phyloP scores from a whole-genome alignment of 768 basidiomycete genomes.

The Panaeolus papilionaceus region DNA sequence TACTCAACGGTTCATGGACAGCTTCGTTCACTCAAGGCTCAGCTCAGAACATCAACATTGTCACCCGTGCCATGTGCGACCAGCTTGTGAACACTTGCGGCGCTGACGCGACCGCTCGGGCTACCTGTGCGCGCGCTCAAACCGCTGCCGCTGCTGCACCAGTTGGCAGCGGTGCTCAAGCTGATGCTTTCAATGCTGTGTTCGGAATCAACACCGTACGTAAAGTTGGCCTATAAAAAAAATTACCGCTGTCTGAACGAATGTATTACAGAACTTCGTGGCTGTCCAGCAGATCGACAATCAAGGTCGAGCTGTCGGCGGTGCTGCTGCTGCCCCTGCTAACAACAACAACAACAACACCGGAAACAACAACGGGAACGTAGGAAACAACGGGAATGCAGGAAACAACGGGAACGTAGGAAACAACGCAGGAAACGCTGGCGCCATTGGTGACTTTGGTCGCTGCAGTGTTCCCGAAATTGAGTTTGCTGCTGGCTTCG shows the following conservation, averaged over 20 bases:
- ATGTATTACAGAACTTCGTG: slow-evolving; percentile 48
- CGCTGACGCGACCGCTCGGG: slow-evolving; percentile 58
- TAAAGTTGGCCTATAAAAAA: background rate
- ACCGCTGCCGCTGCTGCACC: slow-evolving; percentile 49
- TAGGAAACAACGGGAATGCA: slow-evolving; percentile 26
- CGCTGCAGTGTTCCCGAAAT: slow-evolving; percentile 63
- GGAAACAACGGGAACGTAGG: slow-evolving; percentile 20
- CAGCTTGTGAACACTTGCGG: slow-evolving; percentile 57
- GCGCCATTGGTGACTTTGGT: slow-evolving; percentile 52
- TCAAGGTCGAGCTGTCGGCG: slow-evolving; percentile 44
- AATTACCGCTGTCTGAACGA: slow-evolving; percentile 1
- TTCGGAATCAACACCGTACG: slow-evolving; percentile 58
- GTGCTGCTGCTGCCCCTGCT: slow-evolving; percentile 11
- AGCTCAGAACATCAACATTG: slow-evolving; percentile 64
- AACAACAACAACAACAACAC: slow-evolving; percentile 14
- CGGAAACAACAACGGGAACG: slow-evolving; percentile 16
- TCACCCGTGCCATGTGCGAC: slow-evolving; percentile 65
- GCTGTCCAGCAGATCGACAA: slow-evolving; percentile 48
- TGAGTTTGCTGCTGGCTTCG: slow-evolving; percentile 63
- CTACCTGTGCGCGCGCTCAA: slow-evolving; percentile 49
- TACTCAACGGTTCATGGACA: slow-evolving; percentile 21
- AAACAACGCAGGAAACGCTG: slow-evolving; percentile 14
- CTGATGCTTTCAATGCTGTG: slow-evolving; percentile 66
- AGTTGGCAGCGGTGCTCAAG: slow-evolving; percentile 56
- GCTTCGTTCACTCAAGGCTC: slow-evolving; percentile 62